Base-by-base conservation (phyloP, 805 yeast genomes). In the Candida nitratophila region DNA sequence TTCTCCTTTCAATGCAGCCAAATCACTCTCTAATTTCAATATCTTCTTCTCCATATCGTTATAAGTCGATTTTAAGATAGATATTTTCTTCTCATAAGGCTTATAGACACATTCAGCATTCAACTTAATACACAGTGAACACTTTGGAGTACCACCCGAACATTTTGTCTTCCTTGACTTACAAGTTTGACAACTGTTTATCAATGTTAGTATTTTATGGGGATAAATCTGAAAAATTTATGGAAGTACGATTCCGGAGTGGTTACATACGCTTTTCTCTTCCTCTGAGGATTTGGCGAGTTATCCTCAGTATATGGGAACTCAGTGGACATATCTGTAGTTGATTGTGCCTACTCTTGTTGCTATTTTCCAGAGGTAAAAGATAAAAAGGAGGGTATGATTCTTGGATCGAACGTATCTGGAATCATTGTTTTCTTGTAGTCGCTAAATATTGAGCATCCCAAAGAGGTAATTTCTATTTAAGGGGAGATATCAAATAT, bases 111-210 rank as follows among this genome's bases (percentile, higher is more conserved):
- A 58, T 4, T 44, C 39, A 1, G 36, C 22, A 4, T 36, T 42
- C 12, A 47, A 14, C 4, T 37, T 45, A 3, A 6, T 17, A 37
- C 63, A 58, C 29, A 43, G 44, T 8, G 43, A 14, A 38, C 63
- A 58, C 17, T 33, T 40, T 10, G 61, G 61, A 6, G 39, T 45
- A 21, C 50, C 54, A 2, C 63, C 61, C 3, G 60, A 50, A 33
- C 63, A 58, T 42, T 46, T 50, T 8, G 48, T 48, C 42, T 56
- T 58, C 27, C 48, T 48, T 29, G 46, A 36, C 38, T 48, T 55
- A 41, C 63, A 58, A 12, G 31, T 16, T 27, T 46, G 54, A 43
- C 63, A 58, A n/a, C 41, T 39, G 15, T 19, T 39, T 16, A 4
- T 15, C 14, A 22, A 21, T n/a, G 19, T 37, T 15, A 36, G 30